Evolutionary conservation across 805 yeast genomes (phyloP), one percentile per base, ranked within the genome.

Genomic region (Scheffersomyces amazonensis): DNA sequence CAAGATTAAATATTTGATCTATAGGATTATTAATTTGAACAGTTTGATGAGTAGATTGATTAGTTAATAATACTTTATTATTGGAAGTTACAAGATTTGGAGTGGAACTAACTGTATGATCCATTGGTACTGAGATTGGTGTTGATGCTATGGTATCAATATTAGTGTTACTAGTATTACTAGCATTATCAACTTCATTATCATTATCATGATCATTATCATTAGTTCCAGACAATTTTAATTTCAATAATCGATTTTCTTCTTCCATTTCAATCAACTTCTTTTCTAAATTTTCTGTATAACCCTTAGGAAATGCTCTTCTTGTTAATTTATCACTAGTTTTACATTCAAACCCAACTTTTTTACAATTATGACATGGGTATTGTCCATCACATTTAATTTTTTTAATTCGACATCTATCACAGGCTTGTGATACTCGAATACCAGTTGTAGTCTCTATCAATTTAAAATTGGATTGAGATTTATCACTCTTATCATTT

Each of bases 351-450:
- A 80, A 81, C 0, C 81, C 83, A 31, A 81, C 78, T 44, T 75
- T 75, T 24, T 65, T 61, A 53, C 93, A 85, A 51, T 82, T 81
- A 25, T 79, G 68, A 54, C 95, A 85, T 1, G 89, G 89, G 2
- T 76, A 70, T 41, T 72, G 69, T 1, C 90, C 91, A 50, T 83
- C 85, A 59, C 93, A 85, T 46, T 80, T 80, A 45, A 83, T 82
- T 60, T 84, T 85, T 48, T 86, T 81, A 46, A 82, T 77, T 32
- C 91, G 67, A 50, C 93, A 85, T 23, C 93, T 65, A 56, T 85
- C 93, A 61, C 95, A 85, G 2, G 93, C 93, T 57, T 85, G 93
- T 1, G 84, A 75, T 2, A 82, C 81, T 43, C 91, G 43, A n/a
- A 60, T 51, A 0, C 73, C 72, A 5, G 59, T 43, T 3, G 62